Base-by-base conservation (phyloP, 2,329 filamentous ascomycete species). In the Colletotrichum neosansevieriae region DNA sequence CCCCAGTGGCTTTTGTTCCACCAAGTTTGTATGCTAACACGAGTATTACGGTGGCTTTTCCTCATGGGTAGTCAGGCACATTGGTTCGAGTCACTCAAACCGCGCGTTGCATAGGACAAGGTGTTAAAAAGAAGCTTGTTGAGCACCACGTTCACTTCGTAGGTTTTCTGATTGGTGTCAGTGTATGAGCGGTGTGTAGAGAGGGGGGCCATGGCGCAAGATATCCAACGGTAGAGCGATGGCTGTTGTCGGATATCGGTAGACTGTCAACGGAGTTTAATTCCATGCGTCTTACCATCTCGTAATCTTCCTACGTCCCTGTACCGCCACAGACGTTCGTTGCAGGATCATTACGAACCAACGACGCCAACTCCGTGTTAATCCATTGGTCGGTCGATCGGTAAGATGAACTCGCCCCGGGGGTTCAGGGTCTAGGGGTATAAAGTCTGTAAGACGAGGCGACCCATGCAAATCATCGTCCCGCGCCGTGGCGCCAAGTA, bases 71-170 rank as follows among this genome's bases (percentile, higher is more conserved):
- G n/a, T 29, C 29, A 29, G 29, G 32, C 10, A 21, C 47, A 17
- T 50, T 50, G 47, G 47, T 50, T n/a, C 47, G 47, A 29, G n/a
- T 32, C 24, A 50, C 47, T 21, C 15, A 50, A 32, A 29, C 13
- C 10, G 47, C 47, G 21, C n/a, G 47, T 21, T 50, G 47, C 47
- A 50, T 29, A 3, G 47, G 21, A 13, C 24, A n/a, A 15, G 4
- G 15, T 50, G 47, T 29, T n/a, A 21, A 32, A 50, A 29, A 19
- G 7, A 50, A 50, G 21, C 7, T 29, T 50, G 6, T 10, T 29
- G 47, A 50, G 47, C 24, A 11, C 21, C 47, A 50, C 47, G 13
- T 32, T 50, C 47, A n/a, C 47, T 50, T 50, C 47, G 24, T 12
- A 32, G 32, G 19, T 29, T 32, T 32, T 7, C 29, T 12, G 32